phyloP scores from a whole-genome alignment of 768 basidiomycete species.

The Suillus subluteus region DNA sequence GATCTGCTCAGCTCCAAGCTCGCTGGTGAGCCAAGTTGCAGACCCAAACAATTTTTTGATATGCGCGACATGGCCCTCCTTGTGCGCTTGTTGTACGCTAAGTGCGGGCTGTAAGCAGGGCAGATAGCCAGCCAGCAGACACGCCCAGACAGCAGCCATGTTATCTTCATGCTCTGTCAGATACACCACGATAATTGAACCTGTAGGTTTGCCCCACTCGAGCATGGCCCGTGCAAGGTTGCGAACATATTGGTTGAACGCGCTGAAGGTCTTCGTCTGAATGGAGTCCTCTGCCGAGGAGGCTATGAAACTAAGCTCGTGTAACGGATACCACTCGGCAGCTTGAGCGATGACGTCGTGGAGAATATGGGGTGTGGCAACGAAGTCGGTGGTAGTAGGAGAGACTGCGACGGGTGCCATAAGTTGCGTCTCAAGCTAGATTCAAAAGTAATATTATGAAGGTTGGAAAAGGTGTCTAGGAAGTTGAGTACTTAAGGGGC shows the following conservation, averaged over 20 bases:
- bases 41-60: slow-evolving; percentile 33
- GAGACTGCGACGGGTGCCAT: slow-evolving; percentile 22
- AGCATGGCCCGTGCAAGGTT: slow-evolving; percentile 25
- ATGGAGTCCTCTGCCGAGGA: slow-evolving; percentile 33
- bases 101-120: slow-evolving; percentile 36
- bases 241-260: slow-evolving; percentile 20
- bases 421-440: neutral
- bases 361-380: slow-evolving; percentile 18
- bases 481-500: slow-evolving; percentile 5
- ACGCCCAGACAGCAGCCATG: slow-evolving; percentile 37
- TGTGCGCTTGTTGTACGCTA: slow-evolving; percentile 35
- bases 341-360: slow-evolving; percentile 26
- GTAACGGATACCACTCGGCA: slow-evolving; percentile 24
- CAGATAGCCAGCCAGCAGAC: slow-evolving; percentile 31
- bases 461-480: slow-evolving; percentile 6
- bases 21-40: slow-evolving; percentile 34
- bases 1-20: slow-evolving; percentile 30
- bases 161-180: slow-evolving; percentile 38
- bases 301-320: slow-evolving; percentile 29
- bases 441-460: neutral
- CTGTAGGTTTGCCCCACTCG: slow-evolving; percentile 27
- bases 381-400: slow-evolving; percentile 14
- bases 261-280: slow-evolving; percentile 24
- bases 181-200: slow-evolving; percentile 31
- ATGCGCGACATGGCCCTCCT: slow-evolving; percentile 32